Evolutionary conservation across 1,139 yeast genomes (phyloP), one percentile per base, ranked within the genome.

Genomic region (Blastobotrys petasosporus): DNA sequence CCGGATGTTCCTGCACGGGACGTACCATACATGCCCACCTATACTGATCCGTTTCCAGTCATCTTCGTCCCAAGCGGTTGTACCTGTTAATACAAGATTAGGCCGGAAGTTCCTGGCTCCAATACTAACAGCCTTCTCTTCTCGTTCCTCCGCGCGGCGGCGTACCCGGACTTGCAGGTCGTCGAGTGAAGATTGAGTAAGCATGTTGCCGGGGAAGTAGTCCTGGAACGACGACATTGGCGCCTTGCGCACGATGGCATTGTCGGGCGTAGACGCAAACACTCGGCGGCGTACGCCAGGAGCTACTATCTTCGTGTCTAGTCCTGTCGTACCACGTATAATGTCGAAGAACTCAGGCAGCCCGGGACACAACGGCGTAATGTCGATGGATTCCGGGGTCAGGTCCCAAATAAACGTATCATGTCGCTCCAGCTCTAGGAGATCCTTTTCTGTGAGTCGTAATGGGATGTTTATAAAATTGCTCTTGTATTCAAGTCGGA

Each of bases 181-280:
- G 5, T 59, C 65, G 28, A 67, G 54, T 8, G 71, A 66, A 13
- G 60, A 63, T 12, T 64, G 56, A 0, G 72, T 59, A 43, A 69
- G 55, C 35, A 73, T 48, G 40, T 70, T 59, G 16, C 71, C 62
- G 2, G 78, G 77, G 50, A 54, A 73, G 45, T 69, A 67, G 53
- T 73, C 77, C 47, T 71, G 77, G 55, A 71, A 73, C 9, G 61
- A 49, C 1, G 72, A 58, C 3, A 33, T 44, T 5, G 32, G 32
- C 3, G 55, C 48, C 2, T 28, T 29, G 11, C 46, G 40, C 25
- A 48, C 16, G 1, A 15, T 31, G 3, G 13, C 32, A 4, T 30
- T 23, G 9, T 20, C 36, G 1, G 38, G 38, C 15, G 37, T 15
- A 2, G 38, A 33, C 28, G 66, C 64, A n/a, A 54, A 57, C 32